phyloP scores from a whole-genome alignment of 768 basidiomycete genomes.

The Rhodotorula kratochvilovae region DNA sequence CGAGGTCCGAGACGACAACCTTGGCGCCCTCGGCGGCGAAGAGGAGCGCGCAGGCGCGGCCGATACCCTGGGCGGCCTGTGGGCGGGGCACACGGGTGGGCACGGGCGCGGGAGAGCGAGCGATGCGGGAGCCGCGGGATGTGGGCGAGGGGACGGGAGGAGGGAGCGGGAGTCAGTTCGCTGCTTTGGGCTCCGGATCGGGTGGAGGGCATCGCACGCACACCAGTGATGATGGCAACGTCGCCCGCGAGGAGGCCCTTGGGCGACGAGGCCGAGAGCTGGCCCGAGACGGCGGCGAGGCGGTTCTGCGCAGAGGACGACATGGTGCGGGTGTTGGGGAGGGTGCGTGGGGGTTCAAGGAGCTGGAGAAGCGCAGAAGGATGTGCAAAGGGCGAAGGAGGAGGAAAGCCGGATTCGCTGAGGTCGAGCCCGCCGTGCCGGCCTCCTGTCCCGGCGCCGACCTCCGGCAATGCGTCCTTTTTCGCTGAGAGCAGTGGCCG shows the following conservation, averaged over 20 bases:
- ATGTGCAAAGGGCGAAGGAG: not conserved
- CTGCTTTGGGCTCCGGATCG: too few species aligned
- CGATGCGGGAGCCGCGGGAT: not conserved
- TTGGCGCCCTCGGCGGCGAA: conserved; percentile 85
- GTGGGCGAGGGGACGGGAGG: too few species aligned
- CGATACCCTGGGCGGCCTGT: conserved; percentile 62
- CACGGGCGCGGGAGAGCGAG: not conserved
- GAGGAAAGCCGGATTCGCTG: too few species aligned
- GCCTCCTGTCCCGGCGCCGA: too few species aligned
- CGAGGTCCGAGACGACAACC: conserved; percentile 82
- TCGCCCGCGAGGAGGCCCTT: conserved; percentile 49
- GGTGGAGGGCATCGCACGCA: conserved; percentile 38
- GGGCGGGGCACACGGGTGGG: not conserved
- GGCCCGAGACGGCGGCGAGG: conserved; percentile 12
- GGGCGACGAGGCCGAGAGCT: conserved; percentile 16
- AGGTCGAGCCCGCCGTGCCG: too few species aligned
- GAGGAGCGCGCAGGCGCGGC: conserved; percentile 65
- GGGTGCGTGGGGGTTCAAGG: not conserved
- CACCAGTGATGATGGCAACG: conserved; percentile 81
- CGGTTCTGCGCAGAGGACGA: conserved; percentile 23
- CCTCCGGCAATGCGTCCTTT: too few species aligned
- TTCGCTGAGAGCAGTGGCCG: too few species aligned
- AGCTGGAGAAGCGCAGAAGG: not conserved
- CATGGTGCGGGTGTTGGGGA: not conserved
- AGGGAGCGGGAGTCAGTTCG: too few species aligned